Percentiles rank a stretch among this genome's conserved stretches.
Evolutionary conservation across 768 basidiomycete species (phyloP).

Genomic region (Trametes cubensis): DNA sequence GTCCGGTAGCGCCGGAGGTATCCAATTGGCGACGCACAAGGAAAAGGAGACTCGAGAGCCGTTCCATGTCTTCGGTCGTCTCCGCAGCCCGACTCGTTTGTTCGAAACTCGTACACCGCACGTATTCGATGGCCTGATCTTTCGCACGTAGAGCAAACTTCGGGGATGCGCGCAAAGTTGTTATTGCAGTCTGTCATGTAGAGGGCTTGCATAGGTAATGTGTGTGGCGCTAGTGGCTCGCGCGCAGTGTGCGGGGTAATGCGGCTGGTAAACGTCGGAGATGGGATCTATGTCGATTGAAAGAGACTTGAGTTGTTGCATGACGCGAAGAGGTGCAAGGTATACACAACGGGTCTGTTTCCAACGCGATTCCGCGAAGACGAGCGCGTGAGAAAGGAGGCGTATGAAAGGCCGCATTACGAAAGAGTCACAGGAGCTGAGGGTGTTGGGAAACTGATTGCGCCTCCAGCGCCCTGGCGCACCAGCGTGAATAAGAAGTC

Average conservation of each 20-base stretch:
- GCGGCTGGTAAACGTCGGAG: slow-evolving; percentile 4
- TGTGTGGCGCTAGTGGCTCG: neutral
- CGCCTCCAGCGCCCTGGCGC: slow-evolving; percentile 24
- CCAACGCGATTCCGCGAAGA: slow-evolving; percentile 4
- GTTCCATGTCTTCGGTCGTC: too few species aligned
- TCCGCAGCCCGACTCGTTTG: too few species aligned
- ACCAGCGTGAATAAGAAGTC: slow-evolving; percentile 24
- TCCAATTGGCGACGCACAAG: too few species aligned
- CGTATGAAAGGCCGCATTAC: slow-evolving; percentile 11
- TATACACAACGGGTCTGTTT: neutral
- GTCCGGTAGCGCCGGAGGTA: too few species aligned
- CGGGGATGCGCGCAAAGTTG: too few species aligned
- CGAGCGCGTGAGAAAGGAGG: slow-evolving; percentile 9
- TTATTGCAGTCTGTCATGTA: too few species aligned
- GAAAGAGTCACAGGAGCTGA: slow-evolving; percentile 19
- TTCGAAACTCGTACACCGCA: too few species aligned
- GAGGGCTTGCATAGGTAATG: neutral
- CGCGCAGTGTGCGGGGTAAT: neutral
- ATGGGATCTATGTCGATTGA: neutral
- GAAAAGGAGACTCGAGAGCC: too few species aligned
- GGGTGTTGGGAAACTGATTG: slow-evolving; percentile 22
- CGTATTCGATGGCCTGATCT: too few species aligned
- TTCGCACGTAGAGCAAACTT: too few species aligned
- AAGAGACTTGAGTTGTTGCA: neutral
- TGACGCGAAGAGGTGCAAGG: neutral